Evolutionary conservation across 495 filamentous ascomycete species (phyloP).

Genomic region (Penicillium egyptiacum): DNA sequence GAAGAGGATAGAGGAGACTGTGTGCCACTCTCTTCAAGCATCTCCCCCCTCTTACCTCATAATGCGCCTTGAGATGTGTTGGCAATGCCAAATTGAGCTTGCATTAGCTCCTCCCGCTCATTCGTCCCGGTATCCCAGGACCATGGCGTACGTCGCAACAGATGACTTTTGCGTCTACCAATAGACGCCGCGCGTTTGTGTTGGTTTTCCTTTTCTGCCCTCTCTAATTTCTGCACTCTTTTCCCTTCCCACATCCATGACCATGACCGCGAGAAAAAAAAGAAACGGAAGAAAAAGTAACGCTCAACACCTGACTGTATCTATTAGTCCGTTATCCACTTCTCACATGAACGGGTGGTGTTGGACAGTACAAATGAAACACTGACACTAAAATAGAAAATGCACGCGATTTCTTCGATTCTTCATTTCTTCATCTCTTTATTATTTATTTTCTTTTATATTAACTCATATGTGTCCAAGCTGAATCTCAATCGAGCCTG

Average conservation of each 20-base stretch:
- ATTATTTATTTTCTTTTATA: constrained; percentile 2
- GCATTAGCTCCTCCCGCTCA: constrained; percentile 23
- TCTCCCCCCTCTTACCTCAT: constrained; percentile 11
- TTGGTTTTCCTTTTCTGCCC: constrained; percentile 22
- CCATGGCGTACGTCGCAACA: constrained; percentile 29
- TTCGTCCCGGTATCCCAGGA: constrained; percentile 20
- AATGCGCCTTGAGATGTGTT: constrained; percentile 22
- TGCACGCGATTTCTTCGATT: constrained; percentile 13
- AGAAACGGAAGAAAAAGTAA: not conserved
- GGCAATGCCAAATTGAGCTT: constrained; percentile 28
- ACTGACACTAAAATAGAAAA: constrained; percentile 21
- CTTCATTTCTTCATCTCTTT: not conserved
- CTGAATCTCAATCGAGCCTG: constrained; percentile 17
- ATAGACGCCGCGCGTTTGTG: constrained; percentile 34
- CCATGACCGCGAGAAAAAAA: not conserved
- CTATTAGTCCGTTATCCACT: not conserved
- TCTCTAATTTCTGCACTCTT: constrained; percentile 3
- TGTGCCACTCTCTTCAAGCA: not conserved
- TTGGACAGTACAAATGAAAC: constrained; percentile 14
- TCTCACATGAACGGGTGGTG: constrained; percentile 13
- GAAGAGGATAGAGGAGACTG: constrained; percentile 2
- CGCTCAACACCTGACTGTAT: not conserved
- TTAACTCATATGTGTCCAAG: constrained; percentile 22
- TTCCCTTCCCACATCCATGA: not conserved
- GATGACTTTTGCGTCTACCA: constrained; percentile 29